These are phyloP conservation scores for Neonectria neomacrospora DNA, from an alignment of 2,329 filamentous ascomycete genomes.

Conservation along the genomic window DNA sequence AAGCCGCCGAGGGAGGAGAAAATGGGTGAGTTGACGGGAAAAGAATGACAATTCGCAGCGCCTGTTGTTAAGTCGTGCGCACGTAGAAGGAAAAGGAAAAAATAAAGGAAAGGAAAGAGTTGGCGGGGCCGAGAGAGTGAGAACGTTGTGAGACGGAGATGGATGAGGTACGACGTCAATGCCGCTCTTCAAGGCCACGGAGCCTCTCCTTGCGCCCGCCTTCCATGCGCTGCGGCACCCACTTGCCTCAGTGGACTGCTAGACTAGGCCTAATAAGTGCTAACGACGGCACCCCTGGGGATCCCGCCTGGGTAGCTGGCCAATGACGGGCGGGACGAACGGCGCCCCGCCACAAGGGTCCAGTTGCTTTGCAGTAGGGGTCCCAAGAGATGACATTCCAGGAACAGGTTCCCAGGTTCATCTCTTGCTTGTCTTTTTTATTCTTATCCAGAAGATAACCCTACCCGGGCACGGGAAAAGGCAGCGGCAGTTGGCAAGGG, in stretches of 20 bases:
- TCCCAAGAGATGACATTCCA: no score
- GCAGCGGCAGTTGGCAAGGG: no score
- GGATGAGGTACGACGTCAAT: not conserved
- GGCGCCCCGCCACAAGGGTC: not conserved
- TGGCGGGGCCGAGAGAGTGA: not conserved
- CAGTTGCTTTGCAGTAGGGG: not conserved
- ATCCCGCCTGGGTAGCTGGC: not conserved
- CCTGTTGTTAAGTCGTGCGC: constrained; percentile 4
- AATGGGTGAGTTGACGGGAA: not conserved
- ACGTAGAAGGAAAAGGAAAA: constrained; percentile 12
- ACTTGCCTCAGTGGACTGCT: not conserved
- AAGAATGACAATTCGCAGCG: constrained; percentile 3
- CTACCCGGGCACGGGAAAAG: no score
- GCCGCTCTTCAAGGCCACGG: not conserved
- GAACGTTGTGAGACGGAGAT: not conserved
- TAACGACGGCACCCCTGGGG: not conserved
- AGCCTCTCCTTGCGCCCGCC: not conserved
- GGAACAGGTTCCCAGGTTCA: no score
- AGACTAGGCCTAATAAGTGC: no score
- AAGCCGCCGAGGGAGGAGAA: constrained; percentile 21
- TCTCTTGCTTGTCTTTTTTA: no score
- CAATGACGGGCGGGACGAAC: not conserved
- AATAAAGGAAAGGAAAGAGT: not conserved
- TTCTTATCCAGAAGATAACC: no score
- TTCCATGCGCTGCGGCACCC: no score